These are phyloP conservation scores for Kodamaea anthophila DNA, from an alignment of 1,139 yeast genomes.

Conservation along the genomic window DNA sequence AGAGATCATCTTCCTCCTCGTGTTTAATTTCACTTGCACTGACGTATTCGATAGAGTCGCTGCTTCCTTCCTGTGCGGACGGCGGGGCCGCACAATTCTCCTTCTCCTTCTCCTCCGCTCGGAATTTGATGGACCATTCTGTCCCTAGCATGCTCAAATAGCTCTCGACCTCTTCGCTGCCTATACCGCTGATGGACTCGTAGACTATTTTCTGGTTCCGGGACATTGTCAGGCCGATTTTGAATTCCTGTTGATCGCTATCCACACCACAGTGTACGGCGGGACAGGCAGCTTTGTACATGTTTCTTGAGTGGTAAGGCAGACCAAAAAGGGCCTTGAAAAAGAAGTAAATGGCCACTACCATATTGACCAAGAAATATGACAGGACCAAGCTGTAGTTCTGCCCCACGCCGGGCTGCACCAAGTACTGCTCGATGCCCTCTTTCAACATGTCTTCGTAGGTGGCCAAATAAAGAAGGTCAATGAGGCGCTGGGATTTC, in stretches of 20 bases:
- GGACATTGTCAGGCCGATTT: conserved; percentile 19
- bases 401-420: conserved; percentile 94
- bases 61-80: no score
- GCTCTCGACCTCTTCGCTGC: conserved; percentile 15
- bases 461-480: conserved; percentile 72
- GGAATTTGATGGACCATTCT: no score
- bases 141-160: conserved; percentile 14
- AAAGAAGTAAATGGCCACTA: conserved; percentile 79
- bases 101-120: conserved; percentile 11
- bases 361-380: conserved; percentile 75
- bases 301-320: conserved; percentile 80
- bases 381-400: conserved; percentile 71
- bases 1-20: no score
- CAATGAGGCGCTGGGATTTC: conserved; percentile 85
- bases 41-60: no score
- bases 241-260: conserved; percentile 15
- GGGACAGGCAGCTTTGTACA: conserved; percentile 85
- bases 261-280: conserved; percentile 40
- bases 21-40: no score
- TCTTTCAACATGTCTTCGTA: conserved; percentile 41
- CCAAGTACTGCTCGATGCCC: conserved; percentile 65
- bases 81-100: no score
- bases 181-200: conserved; percentile 14
- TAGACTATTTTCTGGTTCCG: conserved; percentile 49
- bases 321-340: conserved; percentile 80